These are phyloP conservation scores for Kitagawia praeruptora DNA, from an alignment of 129 eudicot species.

Conservation along the genomic window DNA sequence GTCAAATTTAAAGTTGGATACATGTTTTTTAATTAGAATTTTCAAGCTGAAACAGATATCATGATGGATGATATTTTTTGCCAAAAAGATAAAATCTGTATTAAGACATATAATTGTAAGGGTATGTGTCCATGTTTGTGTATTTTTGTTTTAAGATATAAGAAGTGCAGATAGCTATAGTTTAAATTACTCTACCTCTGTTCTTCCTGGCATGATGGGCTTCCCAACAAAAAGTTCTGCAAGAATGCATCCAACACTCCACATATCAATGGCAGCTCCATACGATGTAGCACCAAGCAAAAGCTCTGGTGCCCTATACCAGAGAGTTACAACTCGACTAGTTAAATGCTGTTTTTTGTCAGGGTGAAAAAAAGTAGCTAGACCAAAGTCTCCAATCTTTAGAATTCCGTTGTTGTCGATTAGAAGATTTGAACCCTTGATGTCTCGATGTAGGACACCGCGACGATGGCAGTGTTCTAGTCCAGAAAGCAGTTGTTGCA, in stretches of 20 bases:
- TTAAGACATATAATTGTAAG: too few relatives aligned
- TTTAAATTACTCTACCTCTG: conserved; percentile 49
- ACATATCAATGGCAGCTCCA: conserved; percentile 79
- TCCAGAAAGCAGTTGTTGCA: conserved; percentile 73
- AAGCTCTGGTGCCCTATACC: conserved; percentile 96
- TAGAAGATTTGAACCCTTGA: conserved; percentile 85
- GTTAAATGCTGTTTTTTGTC: conserved; percentile 68
- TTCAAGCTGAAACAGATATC: background rate
- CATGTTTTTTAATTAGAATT: background rate
- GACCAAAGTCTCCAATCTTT: conserved; percentile 88
- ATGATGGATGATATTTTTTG: background rate
- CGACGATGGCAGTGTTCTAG: conserved; percentile 85
- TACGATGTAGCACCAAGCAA: conserved; percentile 81
- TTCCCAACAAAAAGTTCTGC: conserved; percentile 82
- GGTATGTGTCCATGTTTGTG: background rate
- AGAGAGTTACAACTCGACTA: conserved; percentile 85
- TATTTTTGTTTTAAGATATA: background rate
- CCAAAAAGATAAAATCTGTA: background rate
- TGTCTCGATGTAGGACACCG: conserved; percentile 83
- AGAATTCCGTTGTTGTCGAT: conserved; percentile 63
- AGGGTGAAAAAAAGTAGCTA: conserved; percentile 63
- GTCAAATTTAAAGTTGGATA: background rate
- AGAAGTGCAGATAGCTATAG: background rate
- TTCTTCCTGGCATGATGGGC: conserved; percentile 96
- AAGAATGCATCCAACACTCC: conserved; percentile 93